Evolutionary conservation across 2,329 filamentous ascomycete genomes (phyloP).

Genomic region (Exophiala sp.): DNA sequence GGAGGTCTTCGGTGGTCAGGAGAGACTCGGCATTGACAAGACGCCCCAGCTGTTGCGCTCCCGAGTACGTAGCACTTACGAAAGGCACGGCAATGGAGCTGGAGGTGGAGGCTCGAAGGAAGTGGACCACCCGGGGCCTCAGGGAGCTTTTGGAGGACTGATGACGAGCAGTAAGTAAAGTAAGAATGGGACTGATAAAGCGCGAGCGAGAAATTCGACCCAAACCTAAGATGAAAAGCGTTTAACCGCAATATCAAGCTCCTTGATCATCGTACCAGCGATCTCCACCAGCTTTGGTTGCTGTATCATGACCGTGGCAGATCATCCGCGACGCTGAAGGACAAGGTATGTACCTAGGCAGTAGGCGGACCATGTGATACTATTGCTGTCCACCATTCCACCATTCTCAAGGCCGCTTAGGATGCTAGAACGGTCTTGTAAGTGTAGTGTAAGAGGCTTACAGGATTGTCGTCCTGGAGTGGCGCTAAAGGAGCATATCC

Average conservation of each 20-base stretch:
- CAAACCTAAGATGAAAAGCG: neutral
- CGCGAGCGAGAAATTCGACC: neutral
- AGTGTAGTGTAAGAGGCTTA: neutral
- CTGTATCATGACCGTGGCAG: too few relatives aligned
- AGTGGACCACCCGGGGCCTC: constrained; percentile 6
- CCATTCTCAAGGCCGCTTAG: neutral
- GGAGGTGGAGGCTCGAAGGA: neutral
- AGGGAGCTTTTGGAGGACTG: neutral
- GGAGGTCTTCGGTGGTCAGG: neutral
- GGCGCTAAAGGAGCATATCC: too few relatives aligned
- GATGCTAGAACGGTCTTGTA: neutral
- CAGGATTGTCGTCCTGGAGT: too few relatives aligned
- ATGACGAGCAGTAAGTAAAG: constrained; percentile 10
- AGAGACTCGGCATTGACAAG: neutral
- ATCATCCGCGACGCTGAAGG: too few relatives aligned
- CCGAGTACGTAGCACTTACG: neutral
- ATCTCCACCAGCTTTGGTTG: too few relatives aligned
- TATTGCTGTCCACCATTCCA: too few relatives aligned
- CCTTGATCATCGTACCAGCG: neutral
- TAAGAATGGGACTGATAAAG: neutral
- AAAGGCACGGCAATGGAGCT: neutral
- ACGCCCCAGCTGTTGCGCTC: neutral
- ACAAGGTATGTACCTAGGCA: too few relatives aligned
- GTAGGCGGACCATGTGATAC: neutral
- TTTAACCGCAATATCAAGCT: neutral